phyloP scores from a whole-genome alignment of 805 yeast species.

The Sugiyamaella americana region DNA sequence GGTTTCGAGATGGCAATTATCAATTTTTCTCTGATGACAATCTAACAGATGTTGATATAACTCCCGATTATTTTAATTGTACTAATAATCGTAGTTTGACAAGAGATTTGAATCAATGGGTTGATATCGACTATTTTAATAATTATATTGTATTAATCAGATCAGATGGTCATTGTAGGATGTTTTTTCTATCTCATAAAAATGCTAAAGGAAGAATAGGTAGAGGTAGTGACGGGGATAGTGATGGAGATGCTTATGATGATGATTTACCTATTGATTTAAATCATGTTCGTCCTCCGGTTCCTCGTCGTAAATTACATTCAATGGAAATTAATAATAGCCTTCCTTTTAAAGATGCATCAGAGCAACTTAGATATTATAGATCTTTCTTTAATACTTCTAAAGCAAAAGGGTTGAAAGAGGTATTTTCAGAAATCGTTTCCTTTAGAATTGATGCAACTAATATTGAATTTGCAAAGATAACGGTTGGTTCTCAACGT shows the following conservation, averaged over 20 bases:
- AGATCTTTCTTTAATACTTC: no score
- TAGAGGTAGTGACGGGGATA: no score
- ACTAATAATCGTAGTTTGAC: no score
- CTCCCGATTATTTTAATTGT: no score
- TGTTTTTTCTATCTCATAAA: neutral
- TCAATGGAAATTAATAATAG: neutral
- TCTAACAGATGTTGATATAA: no score
- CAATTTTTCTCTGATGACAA: slow-evolving; percentile 1
- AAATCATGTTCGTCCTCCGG: neutral
- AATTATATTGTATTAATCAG: neutral
- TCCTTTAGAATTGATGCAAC: no score
- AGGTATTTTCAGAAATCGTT: neutral
- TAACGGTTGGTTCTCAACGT: no score
- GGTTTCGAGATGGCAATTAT: neutral
- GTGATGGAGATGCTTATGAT: no score
- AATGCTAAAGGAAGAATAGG: neutral
- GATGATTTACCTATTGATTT: no score
- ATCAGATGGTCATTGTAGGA: neutral
- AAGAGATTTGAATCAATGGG: no score
- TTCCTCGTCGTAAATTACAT: neutral
- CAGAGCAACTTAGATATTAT: neutral
- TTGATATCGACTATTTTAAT: neutral
- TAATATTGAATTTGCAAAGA: no score
- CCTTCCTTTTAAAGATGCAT: neutral
- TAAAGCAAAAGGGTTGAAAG: neutral